A percentile compares a stretch with the other conserved stretches of the same genome.
phyloP scores from a whole-genome alignment of 345 rosid genomes.

The Eucalyptus pumila region DNA sequence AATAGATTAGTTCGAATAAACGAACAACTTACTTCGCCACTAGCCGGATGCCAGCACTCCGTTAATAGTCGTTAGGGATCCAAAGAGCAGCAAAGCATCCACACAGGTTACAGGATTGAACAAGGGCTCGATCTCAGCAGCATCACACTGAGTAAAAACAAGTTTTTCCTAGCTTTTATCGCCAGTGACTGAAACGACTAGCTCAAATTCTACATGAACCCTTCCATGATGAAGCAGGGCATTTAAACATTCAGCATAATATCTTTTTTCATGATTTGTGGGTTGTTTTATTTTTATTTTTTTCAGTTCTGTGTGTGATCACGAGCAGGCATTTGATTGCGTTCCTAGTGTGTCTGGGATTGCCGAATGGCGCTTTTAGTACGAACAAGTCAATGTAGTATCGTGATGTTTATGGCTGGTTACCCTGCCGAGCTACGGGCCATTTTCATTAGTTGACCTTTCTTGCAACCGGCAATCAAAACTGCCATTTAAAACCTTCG shows the following conservation, averaged over 20 bases:
- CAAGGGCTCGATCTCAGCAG: constrained; percentile 34
- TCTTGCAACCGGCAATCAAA: not conserved
- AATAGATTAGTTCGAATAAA: constrained; percentile 5
- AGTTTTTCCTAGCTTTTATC: constrained; percentile 14
- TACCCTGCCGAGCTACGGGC: not conserved
- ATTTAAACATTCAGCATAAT: too few species aligned
- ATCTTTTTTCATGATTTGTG: not conserved
- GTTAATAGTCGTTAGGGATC: constrained; percentile 63
- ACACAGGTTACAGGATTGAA: constrained; percentile 23
- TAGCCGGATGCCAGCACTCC: constrained; percentile 53
- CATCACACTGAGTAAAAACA: constrained; percentile 23
- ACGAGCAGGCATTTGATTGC: constrained; percentile 60
- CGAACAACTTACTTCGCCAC: constrained; percentile 39
- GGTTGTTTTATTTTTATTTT: too few species aligned
- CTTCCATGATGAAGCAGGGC: not conserved
- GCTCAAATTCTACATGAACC: not conserved
- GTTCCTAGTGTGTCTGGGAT: constrained; percentile 52
- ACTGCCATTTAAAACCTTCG: not conserved
- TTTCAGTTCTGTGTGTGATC: not conserved
- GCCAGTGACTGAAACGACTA: not conserved
- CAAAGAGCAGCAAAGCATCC: constrained; percentile 45
- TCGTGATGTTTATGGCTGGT: not conserved
- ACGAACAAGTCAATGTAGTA: not conserved
- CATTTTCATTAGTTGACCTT: not conserved
- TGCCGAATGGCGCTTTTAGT: constrained; percentile 8